A percentile compares a stretch with the other conserved stretches of the same genome.
These are phyloP conservation scores for Lithocarpus polystachyus DNA, from an alignment of 306 rosid genomes.

Conservation along the genomic window DNA sequence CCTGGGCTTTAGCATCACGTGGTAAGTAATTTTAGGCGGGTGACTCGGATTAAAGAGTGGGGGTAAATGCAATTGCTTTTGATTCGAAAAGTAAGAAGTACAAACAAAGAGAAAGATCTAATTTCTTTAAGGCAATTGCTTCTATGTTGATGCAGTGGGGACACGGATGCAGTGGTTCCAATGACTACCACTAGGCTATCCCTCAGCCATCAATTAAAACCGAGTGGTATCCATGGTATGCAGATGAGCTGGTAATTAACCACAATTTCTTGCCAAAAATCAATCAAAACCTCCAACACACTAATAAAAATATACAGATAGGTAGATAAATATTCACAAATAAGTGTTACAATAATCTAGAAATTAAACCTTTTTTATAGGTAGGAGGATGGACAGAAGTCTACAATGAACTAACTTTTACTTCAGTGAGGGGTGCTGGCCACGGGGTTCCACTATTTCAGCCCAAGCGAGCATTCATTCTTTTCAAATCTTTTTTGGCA, in stretches of 20 bases:
- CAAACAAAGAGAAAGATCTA: too few relatives aligned
- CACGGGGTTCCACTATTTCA: constrained; percentile 75
- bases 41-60: too few relatives aligned
- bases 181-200: constrained; percentile 78
- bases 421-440: constrained; percentile 81
- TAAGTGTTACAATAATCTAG: background rate
- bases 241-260: constrained; percentile 49
- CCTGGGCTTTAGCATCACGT: too few relatives aligned
- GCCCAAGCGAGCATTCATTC: constrained; percentile 55
- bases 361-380: constrained; percentile 14
- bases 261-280: background rate
- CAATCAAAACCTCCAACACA: background rate
- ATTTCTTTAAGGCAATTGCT: too few relatives aligned
- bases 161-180: constrained; percentile 87
- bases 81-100: too few relatives aligned
- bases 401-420: constrained; percentile 66
- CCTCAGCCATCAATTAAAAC: constrained; percentile 55
- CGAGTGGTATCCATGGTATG: constrained; percentile 79
- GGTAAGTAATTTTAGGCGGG: too few relatives aligned
- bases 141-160: constrained; percentile 47
- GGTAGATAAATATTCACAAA: background rate
- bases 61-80: too few relatives aligned
- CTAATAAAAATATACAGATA: background rate
- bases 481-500: constrained; percentile 67
- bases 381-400: constrained; percentile 87